Evolutionary conservation across 1,139 yeast genomes (phyloP).

Genomic region (Suhomyces bribrorum): DNA sequence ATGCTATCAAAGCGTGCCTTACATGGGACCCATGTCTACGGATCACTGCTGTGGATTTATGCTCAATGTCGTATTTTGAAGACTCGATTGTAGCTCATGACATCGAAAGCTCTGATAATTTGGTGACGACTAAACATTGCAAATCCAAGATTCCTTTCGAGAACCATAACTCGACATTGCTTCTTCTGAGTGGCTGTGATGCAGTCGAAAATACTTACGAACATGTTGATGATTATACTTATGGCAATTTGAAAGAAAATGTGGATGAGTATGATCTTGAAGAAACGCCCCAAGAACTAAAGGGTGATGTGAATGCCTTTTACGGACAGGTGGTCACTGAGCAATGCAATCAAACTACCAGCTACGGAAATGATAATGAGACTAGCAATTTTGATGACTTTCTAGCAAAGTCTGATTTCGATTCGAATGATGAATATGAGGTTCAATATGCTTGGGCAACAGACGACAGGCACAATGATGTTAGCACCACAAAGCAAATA

Average conservation of each 20-base stretch:
- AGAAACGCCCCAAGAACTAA: slow-evolving; percentile 2
- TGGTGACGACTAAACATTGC: too few relatives aligned
- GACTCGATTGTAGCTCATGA: slow-evolving; percentile 26
- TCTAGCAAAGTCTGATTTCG: not conserved
- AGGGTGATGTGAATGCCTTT: not conserved
- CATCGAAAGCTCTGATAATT: too few relatives aligned
- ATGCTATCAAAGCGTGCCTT: slow-evolving; percentile 58
- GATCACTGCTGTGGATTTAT: slow-evolving; percentile 46
- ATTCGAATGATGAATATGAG: not conserved
- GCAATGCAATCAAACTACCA: too few relatives aligned
- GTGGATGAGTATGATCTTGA: not conserved
- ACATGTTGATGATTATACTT: slow-evolving; percentile 25
- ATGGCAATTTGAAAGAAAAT: slow-evolving; percentile 16
- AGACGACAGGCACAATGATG: not conserved
- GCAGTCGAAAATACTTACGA: slow-evolving; percentile 23
- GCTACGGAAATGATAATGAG: not conserved
- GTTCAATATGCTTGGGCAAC: slow-evolving; percentile 3
- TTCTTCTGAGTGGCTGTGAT: too few relatives aligned
- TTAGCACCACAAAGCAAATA: not conserved
- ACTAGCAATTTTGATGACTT: not conserved
- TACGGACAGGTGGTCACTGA: not conserved
- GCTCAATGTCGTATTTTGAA: slow-evolving; percentile 55
- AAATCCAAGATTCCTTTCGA: too few relatives aligned
- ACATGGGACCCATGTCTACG: slow-evolving; percentile 66
- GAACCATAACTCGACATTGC: too few relatives aligned